Evolutionary conservation across 73 alveolate genomes (phyloP).

Genomic region (Symbiodinium pilosum): DNA sequence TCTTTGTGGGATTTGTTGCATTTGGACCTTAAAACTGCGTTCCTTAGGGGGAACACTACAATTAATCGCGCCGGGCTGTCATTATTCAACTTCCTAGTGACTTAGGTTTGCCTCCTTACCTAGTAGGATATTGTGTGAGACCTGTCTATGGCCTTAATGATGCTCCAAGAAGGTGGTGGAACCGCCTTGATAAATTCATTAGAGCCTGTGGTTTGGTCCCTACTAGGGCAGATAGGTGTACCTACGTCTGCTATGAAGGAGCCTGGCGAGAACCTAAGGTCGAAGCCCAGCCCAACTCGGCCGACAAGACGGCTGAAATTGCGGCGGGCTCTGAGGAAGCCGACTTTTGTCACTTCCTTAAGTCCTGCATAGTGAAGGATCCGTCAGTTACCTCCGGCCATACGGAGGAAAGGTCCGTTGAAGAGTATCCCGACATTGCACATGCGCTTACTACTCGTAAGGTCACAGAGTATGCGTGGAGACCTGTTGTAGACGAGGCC

Average conservation of each 20-base stretch:
- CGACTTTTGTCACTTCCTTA: too few species aligned
- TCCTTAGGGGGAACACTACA: slow-evolving; percentile 20
- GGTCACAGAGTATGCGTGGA: background rate
- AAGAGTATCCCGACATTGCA: background rate
- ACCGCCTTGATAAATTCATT: background rate
- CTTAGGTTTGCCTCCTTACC: slow-evolving; percentile 21
- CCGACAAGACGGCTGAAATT: background rate
- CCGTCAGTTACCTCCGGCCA: background rate
- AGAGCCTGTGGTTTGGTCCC: background rate
- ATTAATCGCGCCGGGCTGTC: background rate
- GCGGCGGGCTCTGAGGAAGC: too few species aligned
- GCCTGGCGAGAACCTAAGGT: too few species aligned
- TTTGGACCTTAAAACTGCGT: slow-evolving; percentile 43
- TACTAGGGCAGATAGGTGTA: slow-evolving; percentile 38
- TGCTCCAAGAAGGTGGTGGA: slow-evolving; percentile 42
- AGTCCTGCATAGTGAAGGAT: too few species aligned
- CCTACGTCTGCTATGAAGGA: background rate
- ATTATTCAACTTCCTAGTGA: background rate
- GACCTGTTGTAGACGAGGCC: background rate
- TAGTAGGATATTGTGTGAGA: background rate
- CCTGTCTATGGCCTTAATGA: slow-evolving; percentile 11
- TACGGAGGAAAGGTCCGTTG: background rate
- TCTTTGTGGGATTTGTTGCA: background rate
- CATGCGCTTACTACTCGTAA: too few species aligned
- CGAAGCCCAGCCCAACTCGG: background rate